Conservation (phyloP, 2,329 filamentous ascomycete genomes). For the Stemphylium vesicarium region DNA sequence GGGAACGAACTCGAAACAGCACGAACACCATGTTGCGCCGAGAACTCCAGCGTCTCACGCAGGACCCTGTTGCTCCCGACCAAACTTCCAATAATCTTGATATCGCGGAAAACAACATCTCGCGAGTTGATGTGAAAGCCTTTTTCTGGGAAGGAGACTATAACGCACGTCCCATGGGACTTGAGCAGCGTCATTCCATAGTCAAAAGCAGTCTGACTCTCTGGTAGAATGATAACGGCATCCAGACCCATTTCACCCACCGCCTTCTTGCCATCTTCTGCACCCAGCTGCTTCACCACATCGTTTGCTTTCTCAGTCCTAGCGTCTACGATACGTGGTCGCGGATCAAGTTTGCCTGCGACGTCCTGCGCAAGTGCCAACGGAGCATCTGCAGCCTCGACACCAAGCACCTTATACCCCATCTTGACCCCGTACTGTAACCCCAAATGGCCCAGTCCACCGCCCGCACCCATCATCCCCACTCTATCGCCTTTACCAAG, state of each 20-base stretch:
- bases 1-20: constrained; percentile 48
- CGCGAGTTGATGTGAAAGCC: constrained; percentile 53
- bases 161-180: constrained; percentile 55
- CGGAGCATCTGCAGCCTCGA: constrained; percentile 49
- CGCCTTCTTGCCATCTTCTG: constrained; percentile 45
- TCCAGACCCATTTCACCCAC: constrained; percentile 54
- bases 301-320: constrained; percentile 39
- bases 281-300: constrained; percentile 43
- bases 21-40: constrained; percentile 44
- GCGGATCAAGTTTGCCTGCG: constrained; percentile 28
- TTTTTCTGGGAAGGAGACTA: constrained; percentile 55
- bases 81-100: constrained; percentile 51
- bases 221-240: constrained; percentile 55
- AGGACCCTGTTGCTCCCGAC: constrained; percentile 52
- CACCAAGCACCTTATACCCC: constrained; percentile 47
- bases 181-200: constrained; percentile 54
- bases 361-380: constrained; percentile 44
- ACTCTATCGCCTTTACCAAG: constrained; percentile 44
- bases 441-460: constrained; percentile 42
- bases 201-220: constrained; percentile 56
- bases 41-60: constrained; percentile 51
- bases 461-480: constrained; percentile 51
- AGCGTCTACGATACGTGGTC: constrained; percentile 51
- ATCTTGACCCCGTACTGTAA: constrained; percentile 39
- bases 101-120: constrained; percentile 55